These are phyloP conservation scores for Lotmaria passim DNA, from an alignment of 208 protist species.

Conservation along the genomic window DNA sequence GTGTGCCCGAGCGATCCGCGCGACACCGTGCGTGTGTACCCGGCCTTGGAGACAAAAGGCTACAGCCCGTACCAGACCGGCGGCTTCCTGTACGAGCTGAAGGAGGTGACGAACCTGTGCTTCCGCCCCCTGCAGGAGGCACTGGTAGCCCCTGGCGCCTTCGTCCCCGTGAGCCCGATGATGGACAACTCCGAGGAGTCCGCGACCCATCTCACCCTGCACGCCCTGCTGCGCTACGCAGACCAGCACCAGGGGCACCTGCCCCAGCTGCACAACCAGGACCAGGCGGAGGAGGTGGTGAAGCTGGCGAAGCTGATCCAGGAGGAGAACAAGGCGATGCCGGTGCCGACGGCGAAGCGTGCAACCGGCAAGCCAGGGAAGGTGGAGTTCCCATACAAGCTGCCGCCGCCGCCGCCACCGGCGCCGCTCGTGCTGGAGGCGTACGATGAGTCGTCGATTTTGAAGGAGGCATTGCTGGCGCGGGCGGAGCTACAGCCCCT, in stretches of 20 bases:
- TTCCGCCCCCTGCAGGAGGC: constrained; percentile 73
- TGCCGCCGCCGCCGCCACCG: constrained; percentile 65
- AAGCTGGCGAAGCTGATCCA: constrained; percentile 57
- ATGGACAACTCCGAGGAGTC: constrained; percentile 88
- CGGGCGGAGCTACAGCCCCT: constrained; percentile 88
- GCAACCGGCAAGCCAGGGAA: constrained; percentile 34
- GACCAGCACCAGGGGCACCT: constrained; percentile 61
- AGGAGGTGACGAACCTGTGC: constrained; percentile 58
- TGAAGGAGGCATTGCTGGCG: constrained; percentile 58
- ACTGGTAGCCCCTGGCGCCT: constrained; percentile 58
- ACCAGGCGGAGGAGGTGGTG: constrained; percentile 72
- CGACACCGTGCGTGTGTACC: constrained; percentile 86
- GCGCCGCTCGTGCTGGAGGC: constrained; percentile 61
- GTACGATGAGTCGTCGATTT: constrained; percentile 60
- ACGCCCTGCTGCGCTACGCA: constrained; percentile 73
- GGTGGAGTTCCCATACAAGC: constrained; percentile 63
- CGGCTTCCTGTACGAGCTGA: constrained; percentile 87
- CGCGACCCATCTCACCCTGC: constrained; percentile 61
- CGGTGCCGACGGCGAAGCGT: constrained; percentile 22
- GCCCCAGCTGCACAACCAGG: constrained; percentile 64
- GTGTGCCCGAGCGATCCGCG: constrained; percentile 76
- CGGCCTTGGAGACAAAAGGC: constrained; percentile 72
- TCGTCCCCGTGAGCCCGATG: constrained; percentile 82
- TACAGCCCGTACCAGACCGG: constrained; percentile 81
- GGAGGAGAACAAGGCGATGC: constrained; percentile 53